A percentile compares a stretch with the other conserved stretches of the same genome.
Evolutionary conservation across 306 rosid genomes (phyloP).

Genomic region (Quercus glauca): DNA sequence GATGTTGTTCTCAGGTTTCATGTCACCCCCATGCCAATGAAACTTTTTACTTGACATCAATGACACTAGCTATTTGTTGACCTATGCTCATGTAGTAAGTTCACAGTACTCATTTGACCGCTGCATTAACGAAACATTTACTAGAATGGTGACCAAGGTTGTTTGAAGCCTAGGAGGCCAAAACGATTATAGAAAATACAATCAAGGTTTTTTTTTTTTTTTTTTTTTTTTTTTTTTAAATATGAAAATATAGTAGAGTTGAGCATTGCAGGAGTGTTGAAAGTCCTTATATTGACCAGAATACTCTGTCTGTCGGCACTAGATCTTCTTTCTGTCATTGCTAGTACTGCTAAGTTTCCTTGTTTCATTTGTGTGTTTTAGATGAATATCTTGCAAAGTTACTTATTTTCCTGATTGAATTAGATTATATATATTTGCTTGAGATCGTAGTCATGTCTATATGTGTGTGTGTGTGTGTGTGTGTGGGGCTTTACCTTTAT

Average conservation of each 20-base stretch:
- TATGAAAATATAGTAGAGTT: neutral
- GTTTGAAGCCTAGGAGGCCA: neutral
- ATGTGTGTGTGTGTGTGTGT: neutral
- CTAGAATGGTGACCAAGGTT: neutral
- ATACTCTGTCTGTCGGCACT: neutral
- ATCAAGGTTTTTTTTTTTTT: no score
- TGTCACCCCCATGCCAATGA: neutral
- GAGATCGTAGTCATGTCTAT: neutral
- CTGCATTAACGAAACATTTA: neutral
- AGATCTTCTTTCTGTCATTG: neutral
- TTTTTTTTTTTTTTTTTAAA: no score
- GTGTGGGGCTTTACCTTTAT: neutral
- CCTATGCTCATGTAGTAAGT: neutral
- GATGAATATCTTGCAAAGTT: neutral
- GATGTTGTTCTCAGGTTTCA: neutral
- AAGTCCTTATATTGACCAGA: neutral
- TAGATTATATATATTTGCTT: neutral
- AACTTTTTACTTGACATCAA: neutral
- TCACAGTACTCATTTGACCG: neutral
- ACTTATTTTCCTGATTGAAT: neutral
- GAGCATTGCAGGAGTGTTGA: neutral
- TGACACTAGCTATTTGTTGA: neutral
- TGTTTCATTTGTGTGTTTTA: neutral
- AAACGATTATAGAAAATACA: neutral
- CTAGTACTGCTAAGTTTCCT: neutral